These are phyloP conservation scores for Dalbergia oliveri DNA, from an alignment of 306 rosid species.

Conservation along the genomic window DNA sequence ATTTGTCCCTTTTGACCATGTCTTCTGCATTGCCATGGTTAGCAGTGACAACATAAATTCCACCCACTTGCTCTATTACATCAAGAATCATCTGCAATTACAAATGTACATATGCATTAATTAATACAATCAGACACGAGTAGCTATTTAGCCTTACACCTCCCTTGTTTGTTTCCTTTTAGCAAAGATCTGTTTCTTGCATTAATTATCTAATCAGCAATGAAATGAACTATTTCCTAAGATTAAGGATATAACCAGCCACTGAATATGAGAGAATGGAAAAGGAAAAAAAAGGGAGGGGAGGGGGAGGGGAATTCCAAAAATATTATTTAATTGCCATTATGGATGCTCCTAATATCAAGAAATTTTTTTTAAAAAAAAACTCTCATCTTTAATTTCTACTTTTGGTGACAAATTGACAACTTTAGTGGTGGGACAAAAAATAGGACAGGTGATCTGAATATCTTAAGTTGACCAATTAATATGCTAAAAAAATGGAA, in stretches of 20 bases:
- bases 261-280: neutral
- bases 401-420: neutral
- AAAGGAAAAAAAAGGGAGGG: too few species aligned
- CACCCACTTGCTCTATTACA: slow-evolving; percentile 91
- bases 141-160: slow-evolving; percentile 2
- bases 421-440: neutral
- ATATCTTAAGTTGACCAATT: neutral
- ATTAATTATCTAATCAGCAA: slow-evolving; percentile 13
- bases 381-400: neutral
- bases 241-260: neutral
- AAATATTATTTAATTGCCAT: too few species aligned
- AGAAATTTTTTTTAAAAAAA: neutral
- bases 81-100: slow-evolving; percentile 86
- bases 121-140: slow-evolving; percentile 1
- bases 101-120: slow-evolving; percentile 7
- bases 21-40: slow-evolving; percentile 99
- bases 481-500: neutral
- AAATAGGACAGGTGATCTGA: neutral
- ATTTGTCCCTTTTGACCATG: slow-evolving; percentile 94
- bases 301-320: too few species aligned
- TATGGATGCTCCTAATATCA: neutral
- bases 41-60: slow-evolving; percentile 94
- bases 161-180: neutral
- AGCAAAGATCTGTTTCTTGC: neutral
- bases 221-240: neutral